Evolutionary conservation across 106 monocot genomes (phyloP).

Genomic region (Ottelia alismoides): DNA sequence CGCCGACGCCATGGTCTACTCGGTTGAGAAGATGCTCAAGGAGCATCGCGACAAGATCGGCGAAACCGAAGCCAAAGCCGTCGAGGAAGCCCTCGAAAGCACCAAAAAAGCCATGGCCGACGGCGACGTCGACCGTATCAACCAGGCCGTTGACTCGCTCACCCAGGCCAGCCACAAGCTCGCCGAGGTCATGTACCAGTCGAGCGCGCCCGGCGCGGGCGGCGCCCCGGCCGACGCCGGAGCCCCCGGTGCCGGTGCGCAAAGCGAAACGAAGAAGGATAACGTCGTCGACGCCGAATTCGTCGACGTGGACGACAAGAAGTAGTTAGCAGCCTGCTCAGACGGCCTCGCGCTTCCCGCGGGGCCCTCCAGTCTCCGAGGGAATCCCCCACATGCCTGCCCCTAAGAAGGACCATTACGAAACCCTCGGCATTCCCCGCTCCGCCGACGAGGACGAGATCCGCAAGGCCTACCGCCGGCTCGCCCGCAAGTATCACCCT

Average conservation of each 20-base stretch:
- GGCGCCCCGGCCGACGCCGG: constrained; percentile 5
- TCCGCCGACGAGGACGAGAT: no score
- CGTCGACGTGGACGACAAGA: no score
- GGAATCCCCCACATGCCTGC: no score
- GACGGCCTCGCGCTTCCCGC: no score
- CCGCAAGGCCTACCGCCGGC: no score
- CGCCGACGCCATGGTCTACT: constrained; percentile 53
- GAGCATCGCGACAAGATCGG: background rate
- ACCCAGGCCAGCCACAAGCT: constrained; percentile 3
- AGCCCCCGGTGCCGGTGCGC: background rate
- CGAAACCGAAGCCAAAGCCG: constrained; percentile 36
- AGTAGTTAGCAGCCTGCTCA: no score
- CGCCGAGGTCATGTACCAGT: background rate
- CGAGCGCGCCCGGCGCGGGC: constrained; percentile 17
- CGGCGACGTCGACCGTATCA: constrained; percentile 13
- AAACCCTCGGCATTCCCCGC: no score
- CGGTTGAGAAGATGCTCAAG: constrained; percentile 25
- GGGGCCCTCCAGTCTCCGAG: no score
- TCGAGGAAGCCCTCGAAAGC: constrained; percentile 22
- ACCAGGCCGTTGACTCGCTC: constrained; percentile 7
- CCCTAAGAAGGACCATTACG: no score
- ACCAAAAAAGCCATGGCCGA: constrained; percentile 47
- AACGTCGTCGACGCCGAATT: background rate
- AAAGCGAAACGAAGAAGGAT: background rate
- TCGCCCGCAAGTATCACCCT: no score